phyloP scores from a whole-genome alignment of 2,329 filamentous ascomycete genomes.

The Diaporthe sp. region DNA sequence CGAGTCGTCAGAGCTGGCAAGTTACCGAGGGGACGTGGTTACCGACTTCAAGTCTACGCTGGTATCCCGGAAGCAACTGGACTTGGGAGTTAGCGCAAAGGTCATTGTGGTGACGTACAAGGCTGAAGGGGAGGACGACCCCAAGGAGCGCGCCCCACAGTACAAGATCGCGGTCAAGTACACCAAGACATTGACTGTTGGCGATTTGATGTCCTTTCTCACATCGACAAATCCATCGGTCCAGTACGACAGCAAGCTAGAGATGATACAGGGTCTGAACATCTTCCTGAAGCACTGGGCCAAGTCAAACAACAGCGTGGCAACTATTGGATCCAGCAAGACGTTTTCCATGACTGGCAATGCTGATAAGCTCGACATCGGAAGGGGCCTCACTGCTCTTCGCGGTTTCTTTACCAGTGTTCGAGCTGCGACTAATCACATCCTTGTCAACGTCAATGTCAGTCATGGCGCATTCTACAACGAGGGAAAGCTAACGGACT shows the following conservation, averaged over 20 bases:
- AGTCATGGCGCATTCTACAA: slow-evolving; percentile 48
- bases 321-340: slow-evolving; percentile 44
- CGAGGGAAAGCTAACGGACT: slow-evolving; percentile 37
- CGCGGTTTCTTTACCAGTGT: slow-evolving; percentile 49
- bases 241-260: slow-evolving; percentile 41
- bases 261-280: slow-evolving; percentile 77
- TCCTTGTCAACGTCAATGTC: slow-evolving; percentile 50
- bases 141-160: slow-evolving; percentile 31
- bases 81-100: slow-evolving; percentile 11
- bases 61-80: slow-evolving; percentile 41
- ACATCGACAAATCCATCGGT: slow-evolving; percentile 39
- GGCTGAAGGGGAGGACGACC: slow-evolving; percentile 44
- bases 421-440: slow-evolving; percentile 45
- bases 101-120: slow-evolving; percentile 40
- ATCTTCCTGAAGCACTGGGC: slow-evolving; percentile 66
- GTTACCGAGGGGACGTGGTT: slow-evolving; percentile 39
- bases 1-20: slow-evolving; percentile 34
- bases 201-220: slow-evolving; percentile 42
- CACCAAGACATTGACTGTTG: slow-evolving; percentile 41
- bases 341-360: slow-evolving; percentile 39
- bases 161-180: slow-evolving; percentile 40
- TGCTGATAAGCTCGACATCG: slow-evolving; percentile 38
- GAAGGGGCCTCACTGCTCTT: slow-evolving; percentile 42
- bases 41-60: slow-evolving; percentile 49
- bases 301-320: slow-evolving; percentile 40